Base-by-base conservation (phyloP, 345 rosid species). In the Anastatica hierochuntica region DNA sequence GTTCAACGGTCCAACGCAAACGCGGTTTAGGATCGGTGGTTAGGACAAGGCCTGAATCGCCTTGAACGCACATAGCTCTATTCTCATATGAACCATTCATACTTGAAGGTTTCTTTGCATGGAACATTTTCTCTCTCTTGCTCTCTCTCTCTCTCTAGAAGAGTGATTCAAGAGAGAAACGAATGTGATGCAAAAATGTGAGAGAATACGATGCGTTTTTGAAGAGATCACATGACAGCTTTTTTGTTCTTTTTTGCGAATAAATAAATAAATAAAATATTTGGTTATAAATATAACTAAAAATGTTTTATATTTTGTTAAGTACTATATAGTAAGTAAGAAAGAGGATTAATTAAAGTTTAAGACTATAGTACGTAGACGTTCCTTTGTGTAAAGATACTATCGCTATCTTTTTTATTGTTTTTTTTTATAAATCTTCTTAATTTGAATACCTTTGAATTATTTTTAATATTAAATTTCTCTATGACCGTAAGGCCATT, bases 11-110 rank as follows among this genome's bases (percentile, higher is more conserved):
- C 99, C 99, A 94, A 24, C 99, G 94, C 52, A 94, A 92, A 38
- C 99, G 90, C 10, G 99, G 99, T 77, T 94, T 94, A 49, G 99
- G 99, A 76, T 94, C 99, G 11, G 99, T 94, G 65, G 99, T 94
- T 74, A 94, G 86, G 63, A 94, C 99, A 13, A 94, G 92, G 47
- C 99, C 99, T 43, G 99, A 94, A 78, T 94, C 98, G 0, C 88
- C 98, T 78, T 84, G 98, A 71, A 90, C 94, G 56, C 95, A 92
- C 95, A 88, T 85, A 64, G 79, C 60, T 68, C 94, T 79, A 51
- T 61, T 68, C 24, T 88, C 95, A 64, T 88, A 74, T 37, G 92
- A 79, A 61, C 63, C 63, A 85, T 83, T 88, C 94, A 88, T 85
- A 83, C 68, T 66, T 41, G 95, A 83, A 65, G 89, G 80, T 74